Evolutionary conservation across 257 asterid genomes (phyloP).

Genomic region (Asclepias syriaca): DNA sequence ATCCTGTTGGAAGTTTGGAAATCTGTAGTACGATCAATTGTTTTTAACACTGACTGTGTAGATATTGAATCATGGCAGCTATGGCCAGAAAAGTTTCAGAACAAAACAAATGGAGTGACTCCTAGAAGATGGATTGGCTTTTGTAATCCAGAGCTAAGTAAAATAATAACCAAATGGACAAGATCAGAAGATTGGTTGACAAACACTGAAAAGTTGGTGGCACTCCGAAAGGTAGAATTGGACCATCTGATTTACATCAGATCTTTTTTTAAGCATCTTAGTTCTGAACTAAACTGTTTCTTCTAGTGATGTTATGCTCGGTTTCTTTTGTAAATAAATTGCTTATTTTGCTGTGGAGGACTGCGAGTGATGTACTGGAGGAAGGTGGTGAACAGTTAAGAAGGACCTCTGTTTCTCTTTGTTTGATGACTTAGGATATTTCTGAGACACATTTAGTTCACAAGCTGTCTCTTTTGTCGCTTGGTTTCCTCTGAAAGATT

Average conservation of each 20-base stretch:
- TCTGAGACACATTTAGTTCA: not conserved
- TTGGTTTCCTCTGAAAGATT: not conserved
- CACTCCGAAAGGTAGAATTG: conserved; percentile 36
- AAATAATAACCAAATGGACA: conserved; percentile 53
- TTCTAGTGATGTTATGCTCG: not conserved
- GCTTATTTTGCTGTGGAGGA: not conserved
- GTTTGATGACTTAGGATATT: not conserved
- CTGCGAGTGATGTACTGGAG: too few relatives aligned
- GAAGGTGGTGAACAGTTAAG: not conserved
- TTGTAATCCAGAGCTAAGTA: conserved; percentile 51
- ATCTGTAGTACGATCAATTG: not conserved
- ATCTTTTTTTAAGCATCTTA: not conserved
- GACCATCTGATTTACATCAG: not conserved
- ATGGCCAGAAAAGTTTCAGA: conserved; percentile 63
- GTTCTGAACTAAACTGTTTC: not conserved
- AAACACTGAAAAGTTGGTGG: conserved; percentile 37
- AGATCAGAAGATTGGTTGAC: conserved; percentile 53
- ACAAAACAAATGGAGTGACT: conserved; percentile 61
- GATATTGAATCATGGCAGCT: conserved; percentile 29
- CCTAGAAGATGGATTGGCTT: conserved; percentile 60
- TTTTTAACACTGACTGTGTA: conserved; percentile 12
- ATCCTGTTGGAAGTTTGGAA: not conserved
- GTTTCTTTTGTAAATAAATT: not conserved
- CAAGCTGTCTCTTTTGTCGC: not conserved
- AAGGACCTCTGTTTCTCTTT: not conserved